Percentiles rank a stretch among this genome's conserved stretches.
These are phyloP conservation scores for Chytridium lagenaria DNA, from an alignment of 371 early-diverging fungal species.

Conservation along the genomic window DNA sequence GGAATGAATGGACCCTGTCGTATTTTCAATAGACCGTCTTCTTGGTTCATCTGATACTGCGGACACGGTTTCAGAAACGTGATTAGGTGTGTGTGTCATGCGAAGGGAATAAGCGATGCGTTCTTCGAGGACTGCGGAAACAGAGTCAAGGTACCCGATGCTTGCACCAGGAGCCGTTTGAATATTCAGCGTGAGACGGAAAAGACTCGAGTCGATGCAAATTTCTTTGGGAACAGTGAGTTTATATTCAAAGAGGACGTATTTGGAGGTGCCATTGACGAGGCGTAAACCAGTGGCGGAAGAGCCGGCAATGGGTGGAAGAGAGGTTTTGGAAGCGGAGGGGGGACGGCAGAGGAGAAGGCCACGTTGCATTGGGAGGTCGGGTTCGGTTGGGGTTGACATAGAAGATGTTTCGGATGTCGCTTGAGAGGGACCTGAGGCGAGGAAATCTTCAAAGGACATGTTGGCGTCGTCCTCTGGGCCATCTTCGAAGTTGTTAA, in stretches of 20 bases:
- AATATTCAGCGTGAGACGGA: not conserved
- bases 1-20: not conserved
- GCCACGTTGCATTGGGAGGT: not conserved
- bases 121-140: slow-evolving; percentile 7
- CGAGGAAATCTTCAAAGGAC: slow-evolving; percentile 5
- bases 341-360: not conserved
- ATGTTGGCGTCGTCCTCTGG: not conserved
- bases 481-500: not conserved
- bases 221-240: slow-evolving; percentile 5
- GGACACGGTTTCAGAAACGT: no score
- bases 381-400: not conserved
- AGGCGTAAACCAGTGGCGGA: not conserved
- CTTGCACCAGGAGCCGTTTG: slow-evolving; percentile 6
- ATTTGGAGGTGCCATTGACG: slow-evolving; percentile 12
- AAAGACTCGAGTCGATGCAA: not conserved
- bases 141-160: not conserved
- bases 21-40: not conserved
- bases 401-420: not conserved
- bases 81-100: no score
- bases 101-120: not conserved
- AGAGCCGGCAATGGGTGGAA: not conserved
- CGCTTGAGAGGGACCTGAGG: not conserved
- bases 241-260: slow-evolving; percentile 1
- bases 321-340: not conserved
- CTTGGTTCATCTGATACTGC: not conserved